Conservation (phyloP, 1,284 basidiomycete species). For the Schizopora paradoxa region DNA sequence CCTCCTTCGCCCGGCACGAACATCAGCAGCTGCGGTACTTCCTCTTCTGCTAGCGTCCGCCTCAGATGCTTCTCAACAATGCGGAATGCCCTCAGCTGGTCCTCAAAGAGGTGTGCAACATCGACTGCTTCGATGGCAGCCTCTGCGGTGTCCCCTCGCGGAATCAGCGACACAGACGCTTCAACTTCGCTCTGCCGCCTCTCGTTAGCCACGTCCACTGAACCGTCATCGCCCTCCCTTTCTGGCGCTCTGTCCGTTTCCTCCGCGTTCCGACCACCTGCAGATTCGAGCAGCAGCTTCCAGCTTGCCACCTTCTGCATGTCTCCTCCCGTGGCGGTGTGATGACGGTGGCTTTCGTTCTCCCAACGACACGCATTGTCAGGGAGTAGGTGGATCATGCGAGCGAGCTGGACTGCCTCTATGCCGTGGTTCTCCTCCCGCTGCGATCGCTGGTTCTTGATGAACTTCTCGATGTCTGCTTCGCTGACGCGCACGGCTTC, state of each 20-base stretch:
- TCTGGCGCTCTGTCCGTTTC: neutral
- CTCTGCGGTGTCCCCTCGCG: neutral
- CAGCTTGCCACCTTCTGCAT: neutral
- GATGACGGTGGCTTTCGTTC: no score
- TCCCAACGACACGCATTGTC: neutral
- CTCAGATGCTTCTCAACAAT: slow-evolving; percentile 24
- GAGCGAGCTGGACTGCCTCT: neutral
- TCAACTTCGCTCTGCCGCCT: neutral
- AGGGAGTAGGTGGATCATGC: neutral
- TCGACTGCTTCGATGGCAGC: neutral
- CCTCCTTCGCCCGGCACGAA: slow-evolving; percentile 32
- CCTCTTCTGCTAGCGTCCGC: slow-evolving; percentile 19
- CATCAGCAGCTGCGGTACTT: slow-evolving; percentile 27
- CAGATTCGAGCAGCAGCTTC: neutral
- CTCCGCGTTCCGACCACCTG: neutral
- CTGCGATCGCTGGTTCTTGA: neutral
- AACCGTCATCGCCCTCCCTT: neutral
- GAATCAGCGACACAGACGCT: neutral
- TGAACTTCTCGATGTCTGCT: neutral
- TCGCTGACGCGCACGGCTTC: neutral
- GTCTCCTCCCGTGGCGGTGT: neutral
- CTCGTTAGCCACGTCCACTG: neutral
- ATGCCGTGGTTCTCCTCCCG: neutral
- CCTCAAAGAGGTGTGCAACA: neutral
- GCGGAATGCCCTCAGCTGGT: slow-evolving; percentile 27